Conservation (phyloP, 2,329 filamentous ascomycete species). For the Fusarium gaditjirri region DNA sequence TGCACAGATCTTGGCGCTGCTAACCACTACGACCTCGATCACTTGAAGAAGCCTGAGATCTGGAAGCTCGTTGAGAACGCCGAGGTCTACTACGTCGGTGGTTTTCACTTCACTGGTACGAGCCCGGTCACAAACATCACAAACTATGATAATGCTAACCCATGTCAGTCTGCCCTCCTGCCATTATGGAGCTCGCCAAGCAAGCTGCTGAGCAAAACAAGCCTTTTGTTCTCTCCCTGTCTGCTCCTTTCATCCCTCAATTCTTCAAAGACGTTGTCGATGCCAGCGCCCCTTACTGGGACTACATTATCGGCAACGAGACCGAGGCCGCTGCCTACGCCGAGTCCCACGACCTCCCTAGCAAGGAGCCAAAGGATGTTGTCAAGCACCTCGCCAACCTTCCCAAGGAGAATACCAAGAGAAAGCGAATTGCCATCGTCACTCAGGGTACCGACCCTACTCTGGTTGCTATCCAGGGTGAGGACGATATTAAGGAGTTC, state of each 20-base stretch:
- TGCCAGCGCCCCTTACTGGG: constrained; percentile 87
- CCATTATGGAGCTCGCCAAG: constrained; percentile 88
- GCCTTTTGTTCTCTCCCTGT: constrained; percentile 89
- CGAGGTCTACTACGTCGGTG: constrained; percentile 90
- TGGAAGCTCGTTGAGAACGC: constrained; percentile 93
- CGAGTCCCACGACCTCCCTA: constrained; percentile 79
- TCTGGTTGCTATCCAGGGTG: constrained; percentile 80
- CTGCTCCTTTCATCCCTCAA: constrained; percentile 93
- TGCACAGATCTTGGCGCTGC: constrained; percentile 95
- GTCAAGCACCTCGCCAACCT: constrained; percentile 86
- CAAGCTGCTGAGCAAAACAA: constrained; percentile 92
- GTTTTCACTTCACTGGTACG: constrained; percentile 87
- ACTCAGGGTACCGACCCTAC: constrained; percentile 96
- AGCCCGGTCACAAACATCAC: not conserved
- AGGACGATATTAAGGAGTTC: constrained; percentile 78
- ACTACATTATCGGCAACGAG: constrained; percentile 97
- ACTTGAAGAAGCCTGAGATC: constrained; percentile 89
- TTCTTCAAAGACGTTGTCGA: constrained; percentile 98
- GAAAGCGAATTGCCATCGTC: constrained; percentile 87
- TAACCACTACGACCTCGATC: constrained; percentile 95
- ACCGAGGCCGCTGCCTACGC: constrained; percentile 91
- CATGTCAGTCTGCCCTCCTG: constrained; percentile 79
- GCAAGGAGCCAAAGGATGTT: constrained; percentile 84
- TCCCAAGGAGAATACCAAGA: constrained; percentile 90
- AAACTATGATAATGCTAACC: constrained; percentile 15